Evolutionary conservation across 495 filamentous ascomycete species (phyloP).

Genomic region (Podospora pseudoanserina): DNA sequence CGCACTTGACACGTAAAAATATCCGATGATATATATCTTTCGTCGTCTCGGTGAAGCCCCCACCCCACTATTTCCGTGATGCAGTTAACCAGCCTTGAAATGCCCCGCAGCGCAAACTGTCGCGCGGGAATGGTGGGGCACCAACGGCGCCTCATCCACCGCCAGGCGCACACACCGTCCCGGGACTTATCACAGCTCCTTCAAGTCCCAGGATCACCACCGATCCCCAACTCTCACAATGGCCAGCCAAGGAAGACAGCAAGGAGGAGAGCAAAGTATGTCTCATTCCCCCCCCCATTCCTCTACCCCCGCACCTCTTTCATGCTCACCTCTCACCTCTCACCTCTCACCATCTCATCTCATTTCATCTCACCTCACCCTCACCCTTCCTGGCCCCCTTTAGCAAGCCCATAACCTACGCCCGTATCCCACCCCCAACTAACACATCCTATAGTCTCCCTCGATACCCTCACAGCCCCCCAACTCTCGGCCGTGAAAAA

Average conservation of each 20-base stretch:
- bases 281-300: background rate
- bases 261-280: conserved; percentile 22
- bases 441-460: conserved; percentile 32
- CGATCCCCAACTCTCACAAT: conserved; percentile 6
- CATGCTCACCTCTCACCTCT: conserved; percentile 3
- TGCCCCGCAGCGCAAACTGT: background rate
- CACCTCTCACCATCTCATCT: background rate
- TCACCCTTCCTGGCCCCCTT: background rate
- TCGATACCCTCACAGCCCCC: conserved; percentile 48
- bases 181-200: background rate
- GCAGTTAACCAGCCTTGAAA: background rate
- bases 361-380: background rate
- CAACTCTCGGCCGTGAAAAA: conserved; percentile 71
- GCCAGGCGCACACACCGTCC: background rate
- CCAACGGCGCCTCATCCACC: background rate
- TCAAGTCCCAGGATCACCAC: background rate
- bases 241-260: conserved; percentile 21
- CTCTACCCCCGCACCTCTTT: background rate
- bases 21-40: too few species aligned
- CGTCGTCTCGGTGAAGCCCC: background rate
- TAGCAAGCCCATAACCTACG: conserved; percentile 4
- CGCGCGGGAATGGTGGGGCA: background rate
- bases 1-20: too few species aligned
- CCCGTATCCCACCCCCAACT: background rate
- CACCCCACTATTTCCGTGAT: background rate